These are phyloP conservation scores for Heracleum sosnowskyi DNA, from an alignment of 129 eudicot genomes.

Conservation along the genomic window DNA sequence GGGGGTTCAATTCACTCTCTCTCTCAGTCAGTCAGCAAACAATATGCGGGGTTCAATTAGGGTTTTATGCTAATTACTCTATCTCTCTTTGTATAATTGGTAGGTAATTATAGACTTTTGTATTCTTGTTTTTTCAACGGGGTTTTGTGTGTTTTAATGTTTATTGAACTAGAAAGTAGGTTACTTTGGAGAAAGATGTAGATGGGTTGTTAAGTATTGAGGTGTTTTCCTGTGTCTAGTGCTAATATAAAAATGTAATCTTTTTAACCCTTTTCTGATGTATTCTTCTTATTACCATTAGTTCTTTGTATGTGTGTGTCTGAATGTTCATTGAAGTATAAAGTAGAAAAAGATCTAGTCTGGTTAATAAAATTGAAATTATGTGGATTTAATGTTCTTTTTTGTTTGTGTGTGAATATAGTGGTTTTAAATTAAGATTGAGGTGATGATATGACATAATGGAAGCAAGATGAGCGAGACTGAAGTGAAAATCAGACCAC, in stretches of 20 bases:
- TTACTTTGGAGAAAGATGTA: background rate
- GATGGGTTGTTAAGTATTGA: background rate
- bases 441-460: slow-evolving; percentile 29
- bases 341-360: background rate
- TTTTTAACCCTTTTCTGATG: background rate
- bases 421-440: slow-evolving; percentile 19
- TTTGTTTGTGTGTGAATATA: slow-evolving; percentile 10
- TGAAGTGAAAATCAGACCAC: slow-evolving; percentile 51
- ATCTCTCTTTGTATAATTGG: background rate
- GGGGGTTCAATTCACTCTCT: too few relatives aligned
- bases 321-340: background rate
- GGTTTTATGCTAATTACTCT: too few relatives aligned
- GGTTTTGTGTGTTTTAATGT: background rate
- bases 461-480: slow-evolving; percentile 51
- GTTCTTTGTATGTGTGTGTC: background rate
- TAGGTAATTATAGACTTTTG: too few relatives aligned
- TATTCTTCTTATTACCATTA: background rate
- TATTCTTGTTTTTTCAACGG: background rate
- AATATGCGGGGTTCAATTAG: too few relatives aligned
- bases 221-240: slow-evolving; percentile 14
- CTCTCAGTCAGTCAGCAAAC: too few relatives aligned
- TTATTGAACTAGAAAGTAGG: background rate
- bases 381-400: background rate
- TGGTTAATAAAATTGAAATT: background rate
- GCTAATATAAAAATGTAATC: background rate